A percentile compares a stretch with the other conserved stretches of the same genome.
Conservation (phyloP, 2,329 filamentous ascomycete genomes). For the Colletotrichum sansevieriae region DNA sequence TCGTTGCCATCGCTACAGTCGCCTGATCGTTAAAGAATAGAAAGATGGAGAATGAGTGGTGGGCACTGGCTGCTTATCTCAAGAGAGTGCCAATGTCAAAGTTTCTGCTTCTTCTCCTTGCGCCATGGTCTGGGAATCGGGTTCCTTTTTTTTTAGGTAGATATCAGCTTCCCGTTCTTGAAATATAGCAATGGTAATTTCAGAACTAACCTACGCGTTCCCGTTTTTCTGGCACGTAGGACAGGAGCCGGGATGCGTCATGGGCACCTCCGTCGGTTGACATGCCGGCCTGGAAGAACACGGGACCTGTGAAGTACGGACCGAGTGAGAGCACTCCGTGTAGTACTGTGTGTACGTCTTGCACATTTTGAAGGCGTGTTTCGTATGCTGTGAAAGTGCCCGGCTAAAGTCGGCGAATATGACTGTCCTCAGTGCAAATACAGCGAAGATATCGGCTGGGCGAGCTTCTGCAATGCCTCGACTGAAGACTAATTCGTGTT, state of each 20-base stretch:
- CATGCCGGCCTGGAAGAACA: neutral
- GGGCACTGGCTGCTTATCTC: neutral
- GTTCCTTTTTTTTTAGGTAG: no score
- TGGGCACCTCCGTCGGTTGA: neutral
- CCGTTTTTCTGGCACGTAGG: constrained; percentile 30
- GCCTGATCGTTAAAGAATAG: constrained; percentile 18
- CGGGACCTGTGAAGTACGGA: no score
- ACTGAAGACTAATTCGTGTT: no score
- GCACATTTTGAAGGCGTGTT: constrained; percentile 6
- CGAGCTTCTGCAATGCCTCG: no score
- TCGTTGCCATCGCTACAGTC: constrained; percentile 14
- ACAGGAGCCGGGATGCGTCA: constrained; percentile 13
- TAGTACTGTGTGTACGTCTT: neutral
- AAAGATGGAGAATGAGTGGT: neutral
- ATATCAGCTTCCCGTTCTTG: neutral
- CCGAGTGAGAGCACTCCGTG: constrained; percentile 2
- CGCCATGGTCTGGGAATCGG: neutral
- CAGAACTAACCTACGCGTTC: constrained; percentile 40
- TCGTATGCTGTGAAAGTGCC: no score
- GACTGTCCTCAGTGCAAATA: no score
- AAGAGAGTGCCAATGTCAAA: constrained; percentile 9
- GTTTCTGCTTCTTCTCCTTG: constrained; percentile 6
- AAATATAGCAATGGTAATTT: neutral
- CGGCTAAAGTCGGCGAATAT: no score
- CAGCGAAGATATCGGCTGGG: no score